Percentiles rank a stretch among this genome's conserved stretches.
Evolutionary conservation across 306 rosid species (phyloP).

Genomic region (Acacia crassicarpa): DNA sequence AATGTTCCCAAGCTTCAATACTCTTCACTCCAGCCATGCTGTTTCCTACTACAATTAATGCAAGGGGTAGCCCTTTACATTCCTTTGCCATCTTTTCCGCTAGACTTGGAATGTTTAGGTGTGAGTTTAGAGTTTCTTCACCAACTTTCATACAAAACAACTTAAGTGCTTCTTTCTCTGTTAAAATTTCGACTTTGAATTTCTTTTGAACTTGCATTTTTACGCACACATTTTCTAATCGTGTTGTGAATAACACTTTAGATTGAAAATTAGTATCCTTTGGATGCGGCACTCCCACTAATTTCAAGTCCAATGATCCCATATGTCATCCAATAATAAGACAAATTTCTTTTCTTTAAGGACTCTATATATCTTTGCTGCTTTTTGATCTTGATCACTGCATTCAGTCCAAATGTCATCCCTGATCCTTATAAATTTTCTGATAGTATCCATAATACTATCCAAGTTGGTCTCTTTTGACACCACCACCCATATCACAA

Average conservation of each 20-base stretch:
- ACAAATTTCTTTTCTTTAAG: slow-evolving; percentile 14
- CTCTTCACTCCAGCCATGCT: neutral
- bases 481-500: slow-evolving; percentile 29
- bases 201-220: slow-evolving; percentile 28
- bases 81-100: neutral
- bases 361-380: neutral
- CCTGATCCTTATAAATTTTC: neutral
- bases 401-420: neutral
- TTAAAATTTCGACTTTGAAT: slow-evolving; percentile 16
- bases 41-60: neutral
- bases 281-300: slow-evolving; percentile 10
- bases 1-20: neutral
- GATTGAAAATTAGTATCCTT: neutral
- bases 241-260: slow-evolving; percentile 34
- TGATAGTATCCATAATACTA: neutral
- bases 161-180: neutral
- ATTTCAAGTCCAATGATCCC: slow-evolving; percentile 29
- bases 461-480: slow-evolving; percentile 3
- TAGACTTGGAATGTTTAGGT: neutral
- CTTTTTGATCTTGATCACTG: neutral
- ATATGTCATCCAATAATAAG: slow-evolving; percentile 39
- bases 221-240: slow-evolving; percentile 24
- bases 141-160: slow-evolving; percentile 27
- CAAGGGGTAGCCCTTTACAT: slow-evolving; percentile 9
- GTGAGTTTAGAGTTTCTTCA: neutral